A percentile compares a stretch with the other conserved stretches of the same genome.
phyloP scores from a whole-genome alignment of 2,329 filamentous ascomycete genomes.

The Penicillium expansum region DNA sequence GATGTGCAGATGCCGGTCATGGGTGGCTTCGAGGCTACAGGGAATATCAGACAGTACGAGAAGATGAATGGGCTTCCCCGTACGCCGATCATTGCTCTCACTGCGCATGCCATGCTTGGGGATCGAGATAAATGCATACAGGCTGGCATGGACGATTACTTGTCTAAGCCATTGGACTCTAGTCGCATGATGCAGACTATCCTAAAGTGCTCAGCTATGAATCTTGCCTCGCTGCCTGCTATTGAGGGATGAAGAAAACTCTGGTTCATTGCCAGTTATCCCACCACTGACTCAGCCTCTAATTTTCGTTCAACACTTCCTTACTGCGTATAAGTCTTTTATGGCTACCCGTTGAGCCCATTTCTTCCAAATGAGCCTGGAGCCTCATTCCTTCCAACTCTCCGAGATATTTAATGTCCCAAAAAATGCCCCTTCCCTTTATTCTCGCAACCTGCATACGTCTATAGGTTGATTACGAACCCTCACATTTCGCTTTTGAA shows the following conservation, averaged over 20 bases:
- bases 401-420: too few relatives aligned
- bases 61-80: constrained; percentile 69
- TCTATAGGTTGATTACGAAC: not conserved
- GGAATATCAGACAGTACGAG: constrained; percentile 88
- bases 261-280: not conserved
- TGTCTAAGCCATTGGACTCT: constrained; percentile 88
- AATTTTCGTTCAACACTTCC: accelerated
- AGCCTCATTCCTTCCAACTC: not conserved
- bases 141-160: constrained; percentile 95
- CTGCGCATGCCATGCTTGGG: constrained; percentile 92
- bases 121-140: constrained; percentile 93
- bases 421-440: accelerated
- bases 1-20: constrained; percentile 97
- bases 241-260: not conserved
- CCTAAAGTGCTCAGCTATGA: constrained; percentile 20
- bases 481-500: not conserved
- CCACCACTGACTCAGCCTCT: too few relatives aligned
- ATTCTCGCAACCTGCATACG: not conserved
- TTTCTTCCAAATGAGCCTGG: too few relatives aligned
- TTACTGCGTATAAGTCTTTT: not conserved
- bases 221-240: constrained; percentile 11
- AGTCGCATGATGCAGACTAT: constrained; percentile 69
- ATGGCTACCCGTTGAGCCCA: not conserved
- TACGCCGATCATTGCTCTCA: constrained; percentile 88
- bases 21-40: constrained; percentile 92